A percentile compares a stretch with the other conserved stretches of the same genome.
Conservation (phyloP, 2,329 filamentous ascomycete genomes). For the Trichoderma cornu-damae region DNA sequence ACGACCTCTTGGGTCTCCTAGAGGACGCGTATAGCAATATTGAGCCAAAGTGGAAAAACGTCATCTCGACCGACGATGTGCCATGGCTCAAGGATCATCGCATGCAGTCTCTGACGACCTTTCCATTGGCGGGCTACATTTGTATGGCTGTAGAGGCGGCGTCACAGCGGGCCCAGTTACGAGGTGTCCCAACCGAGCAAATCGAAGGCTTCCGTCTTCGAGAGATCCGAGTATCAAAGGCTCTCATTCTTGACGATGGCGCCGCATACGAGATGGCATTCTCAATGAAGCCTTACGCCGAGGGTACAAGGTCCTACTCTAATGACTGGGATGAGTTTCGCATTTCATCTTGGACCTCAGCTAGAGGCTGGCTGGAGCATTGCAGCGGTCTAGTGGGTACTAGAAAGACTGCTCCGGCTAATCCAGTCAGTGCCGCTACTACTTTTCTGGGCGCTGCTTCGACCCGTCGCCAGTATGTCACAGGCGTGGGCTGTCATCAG, state of each 20-base stretch:
- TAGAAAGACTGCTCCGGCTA: slow-evolving; percentile 21
- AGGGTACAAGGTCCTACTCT: slow-evolving; percentile 31
- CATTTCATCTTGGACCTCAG: slow-evolving; percentile 49
- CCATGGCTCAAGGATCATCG: slow-evolving; percentile 56
- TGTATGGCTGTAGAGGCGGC: slow-evolving; percentile 48
- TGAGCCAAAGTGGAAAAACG: slow-evolving; percentile 47
- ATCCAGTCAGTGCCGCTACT: slow-evolving; percentile 24
- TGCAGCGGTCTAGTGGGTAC: slow-evolving; percentile 50
- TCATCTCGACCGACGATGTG: slow-evolving; percentile 43
- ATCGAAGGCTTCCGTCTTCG: slow-evolving; percentile 24
- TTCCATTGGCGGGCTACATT: slow-evolving; percentile 50
- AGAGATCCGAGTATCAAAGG: slow-evolving; percentile 27
- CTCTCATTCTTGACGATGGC: slow-evolving; percentile 27
- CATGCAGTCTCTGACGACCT: slow-evolving; percentile 52
- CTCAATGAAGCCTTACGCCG: slow-evolving; percentile 26
- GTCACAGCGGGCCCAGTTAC: slow-evolving; percentile 31
- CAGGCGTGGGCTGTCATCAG: not conserved
- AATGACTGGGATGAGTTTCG: slow-evolving; percentile 52
- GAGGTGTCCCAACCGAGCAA: slow-evolving; percentile 23
- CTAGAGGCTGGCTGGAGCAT: slow-evolving; percentile 53
- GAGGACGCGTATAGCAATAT: slow-evolving; percentile 41
- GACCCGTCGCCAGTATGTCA: slow-evolving; percentile 17
- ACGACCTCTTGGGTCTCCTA: slow-evolving; percentile 44
- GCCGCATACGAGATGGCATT: slow-evolving; percentile 26
- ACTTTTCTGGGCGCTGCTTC: slow-evolving; percentile 18